Conservation (phyloP, 768 basidiomycete genomes). For the button mushroom (Agaricus bisporus) region DNA sequence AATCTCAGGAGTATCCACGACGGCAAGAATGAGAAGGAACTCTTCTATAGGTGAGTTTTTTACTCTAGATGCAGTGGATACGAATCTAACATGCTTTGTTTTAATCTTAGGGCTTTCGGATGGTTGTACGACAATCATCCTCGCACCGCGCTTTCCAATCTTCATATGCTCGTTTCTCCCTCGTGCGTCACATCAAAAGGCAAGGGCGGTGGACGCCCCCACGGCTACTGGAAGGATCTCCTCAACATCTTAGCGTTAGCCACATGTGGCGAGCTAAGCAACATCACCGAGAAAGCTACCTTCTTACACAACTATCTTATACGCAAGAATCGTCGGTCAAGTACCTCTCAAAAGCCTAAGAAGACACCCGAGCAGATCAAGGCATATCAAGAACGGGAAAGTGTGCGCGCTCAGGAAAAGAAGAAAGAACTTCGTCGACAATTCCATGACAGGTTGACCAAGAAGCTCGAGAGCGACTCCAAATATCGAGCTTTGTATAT, state of each 20-base stretch:
- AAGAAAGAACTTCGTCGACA: conserved; percentile 18
- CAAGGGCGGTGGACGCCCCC: conserved; percentile 25
- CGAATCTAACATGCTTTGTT: not conserved
- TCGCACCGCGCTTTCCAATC: conserved; percentile 60
- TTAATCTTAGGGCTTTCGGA: conserved; percentile 40
- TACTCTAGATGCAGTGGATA: not conserved
- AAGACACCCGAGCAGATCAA: conserved; percentile 14
- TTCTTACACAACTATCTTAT: conserved; percentile 23
- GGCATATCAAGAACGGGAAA: conserved; percentile 9
- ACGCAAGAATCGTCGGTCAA: not conserved
- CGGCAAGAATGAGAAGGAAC: conserved; percentile 54
- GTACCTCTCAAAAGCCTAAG: not conserved
- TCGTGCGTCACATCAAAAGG: conserved; percentile 34
- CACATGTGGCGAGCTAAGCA: conserved; percentile 41
- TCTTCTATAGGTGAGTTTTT: conserved; percentile 46
- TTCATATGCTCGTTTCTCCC: conserved; percentile 46
- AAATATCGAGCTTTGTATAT: conserved; percentile 61
- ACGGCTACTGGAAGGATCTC: conserved; percentile 76
- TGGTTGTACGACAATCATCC: conserved; percentile 70
- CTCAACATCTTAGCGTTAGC: conserved; percentile 63
- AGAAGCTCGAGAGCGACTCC: conserved; percentile 34
- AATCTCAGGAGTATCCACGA: conserved; percentile 64
- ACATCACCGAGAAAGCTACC: conserved; percentile 13
- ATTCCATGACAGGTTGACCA: conserved; percentile 30
- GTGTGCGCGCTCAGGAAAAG: conserved; percentile 16